phyloP scores from a whole-genome alignment of 768 basidiomycete species.

The Fibroporia radiculosa region DNA sequence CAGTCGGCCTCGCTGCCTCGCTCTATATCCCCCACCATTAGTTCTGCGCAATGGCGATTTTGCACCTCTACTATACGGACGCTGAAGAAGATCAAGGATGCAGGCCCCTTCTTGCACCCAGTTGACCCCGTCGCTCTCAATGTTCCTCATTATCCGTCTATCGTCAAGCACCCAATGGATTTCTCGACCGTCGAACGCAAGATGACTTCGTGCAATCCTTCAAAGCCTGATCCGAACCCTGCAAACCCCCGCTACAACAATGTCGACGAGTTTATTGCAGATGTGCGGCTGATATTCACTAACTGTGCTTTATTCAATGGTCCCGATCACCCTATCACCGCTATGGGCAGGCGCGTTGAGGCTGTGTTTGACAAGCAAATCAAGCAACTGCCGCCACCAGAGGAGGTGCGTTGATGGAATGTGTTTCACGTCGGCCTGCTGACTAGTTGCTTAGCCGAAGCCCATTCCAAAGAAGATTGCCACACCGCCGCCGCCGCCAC shows the following conservation, averaged over 20 bases:
- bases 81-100: constrained; percentile 83
- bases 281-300: constrained; percentile 81
- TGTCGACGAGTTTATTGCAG: constrained; percentile 75
- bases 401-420: constrained; percentile 49
- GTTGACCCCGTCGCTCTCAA: constrained; percentile 82
- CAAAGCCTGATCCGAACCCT: constrained; percentile 64
- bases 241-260: constrained; percentile 69
- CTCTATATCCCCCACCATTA: constrained; percentile 38
- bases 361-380: constrained; percentile 84
- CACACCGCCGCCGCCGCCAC: constrained; percentile 34
- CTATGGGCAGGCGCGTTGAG: constrained; percentile 78
- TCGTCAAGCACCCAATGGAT: constrained; percentile 93
- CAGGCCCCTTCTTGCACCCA: constrained; percentile 72
- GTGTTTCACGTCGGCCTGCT: background rate
- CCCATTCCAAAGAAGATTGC: constrained; percentile 38
- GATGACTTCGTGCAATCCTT: constrained; percentile 68
- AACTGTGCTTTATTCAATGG: constrained; percentile 94
- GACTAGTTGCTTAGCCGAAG: constrained; percentile 29
- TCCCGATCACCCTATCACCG: constrained; percentile 70
- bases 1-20: constrained; percentile 9
- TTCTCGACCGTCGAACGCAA: constrained; percentile 89
- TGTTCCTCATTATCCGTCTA: constrained; percentile 80
- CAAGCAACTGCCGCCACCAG: constrained; percentile 70
- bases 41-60: constrained; percentile 69
- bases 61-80: constrained; percentile 68